Conservation (phyloP, 1,139 yeast genomes). For the Groenewaldozyma auringiensis region DNA sequence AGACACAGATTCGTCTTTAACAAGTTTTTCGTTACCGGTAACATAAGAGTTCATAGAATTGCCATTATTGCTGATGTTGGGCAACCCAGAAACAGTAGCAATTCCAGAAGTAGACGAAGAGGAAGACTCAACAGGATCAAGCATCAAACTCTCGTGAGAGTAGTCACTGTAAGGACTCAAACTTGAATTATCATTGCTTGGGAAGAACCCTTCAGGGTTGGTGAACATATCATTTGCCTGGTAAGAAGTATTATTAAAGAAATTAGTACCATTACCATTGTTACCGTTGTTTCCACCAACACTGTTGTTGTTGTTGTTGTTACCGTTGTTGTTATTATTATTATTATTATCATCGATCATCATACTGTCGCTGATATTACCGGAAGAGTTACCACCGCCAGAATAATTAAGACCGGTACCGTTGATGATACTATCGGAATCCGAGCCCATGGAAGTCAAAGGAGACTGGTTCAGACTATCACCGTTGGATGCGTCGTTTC, state of each 20-base stretch:
- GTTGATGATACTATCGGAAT: slow-evolving; percentile 3
- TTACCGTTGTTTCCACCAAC: not conserved
- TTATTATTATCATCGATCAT: not conserved
- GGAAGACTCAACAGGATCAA: not conserved
- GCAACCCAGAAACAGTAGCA: not conserved
- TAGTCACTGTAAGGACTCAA: slow-evolving; percentile 2
- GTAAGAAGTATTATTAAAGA: not conserved
- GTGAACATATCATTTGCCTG: slow-evolving; percentile 1
- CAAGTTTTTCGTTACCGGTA: not conserved
- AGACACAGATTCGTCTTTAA: not conserved
- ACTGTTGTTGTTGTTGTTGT: slow-evolving; percentile 1
- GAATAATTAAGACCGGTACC: not conserved
- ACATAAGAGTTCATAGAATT: not conserved
- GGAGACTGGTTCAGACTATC: not conserved
- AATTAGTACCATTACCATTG: not conserved
- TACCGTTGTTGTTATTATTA: slow-evolving; percentile 1
- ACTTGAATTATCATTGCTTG: not conserved
- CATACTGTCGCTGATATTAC: slow-evolving; percentile 2
- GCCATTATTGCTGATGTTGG: not conserved
- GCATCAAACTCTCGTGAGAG: slow-evolving; percentile 1
- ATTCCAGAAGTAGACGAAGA: not conserved
- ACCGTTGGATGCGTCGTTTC: not conserved
- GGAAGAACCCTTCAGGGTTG: not conserved
- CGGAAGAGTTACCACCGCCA: slow-evolving; percentile 6
- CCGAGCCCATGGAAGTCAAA: slow-evolving; percentile 4